Base-by-base conservation (phyloP, 169 alveolate species). In the Cyclospora cayetanensis region DNA sequence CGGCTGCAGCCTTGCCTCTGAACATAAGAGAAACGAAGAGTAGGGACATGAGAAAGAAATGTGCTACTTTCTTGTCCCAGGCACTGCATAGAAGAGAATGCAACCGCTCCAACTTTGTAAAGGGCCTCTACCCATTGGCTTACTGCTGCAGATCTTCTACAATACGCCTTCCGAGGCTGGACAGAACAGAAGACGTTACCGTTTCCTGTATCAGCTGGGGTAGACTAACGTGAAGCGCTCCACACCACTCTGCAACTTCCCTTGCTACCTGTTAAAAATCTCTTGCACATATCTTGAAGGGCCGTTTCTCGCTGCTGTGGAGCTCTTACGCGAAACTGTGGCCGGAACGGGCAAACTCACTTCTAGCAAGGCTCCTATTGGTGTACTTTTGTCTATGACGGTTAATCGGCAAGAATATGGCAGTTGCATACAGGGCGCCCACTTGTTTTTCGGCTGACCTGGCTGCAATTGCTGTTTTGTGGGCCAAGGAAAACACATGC, bases 181-280 rank as follows among this genome's bases (percentile, higher is more conserved):
- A 46, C 43, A 72, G 9, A 79, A 50, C 66, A 34, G 68, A 52
- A 15, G 88, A 2, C 2, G 66, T 39, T 18, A 52, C 31, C 7
- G 52, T 37, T 31, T 79, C 88, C 72, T 79, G 66, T 34, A 79
- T 4, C 52, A 79, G 72, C 88, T 79, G 88, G 35, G 52, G 74
- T 4, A 55, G 88, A 31, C 88, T 79, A 34, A 79, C 50, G 70
- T 79, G 46, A 9, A 79, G 70, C 37, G 88, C 66, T n/a, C 88
- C 88, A 46, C 88, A 79, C 88, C 88, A 79, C 50, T 79, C 88
- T 20, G 88, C 88, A n/a, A 79, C 52, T 37, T 79, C 72, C 88
- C 46, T 43, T 52, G 88, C 88, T 5, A 79, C 63, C 88, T 79
- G 88, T 72, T 41, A 52, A 11, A 5, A 42, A 34, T 72, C 15